Evolutionary conservation across 2,329 filamentous ascomycete species (phyloP).

Genomic region (Teratosphaeriaceae sp.): DNA sequence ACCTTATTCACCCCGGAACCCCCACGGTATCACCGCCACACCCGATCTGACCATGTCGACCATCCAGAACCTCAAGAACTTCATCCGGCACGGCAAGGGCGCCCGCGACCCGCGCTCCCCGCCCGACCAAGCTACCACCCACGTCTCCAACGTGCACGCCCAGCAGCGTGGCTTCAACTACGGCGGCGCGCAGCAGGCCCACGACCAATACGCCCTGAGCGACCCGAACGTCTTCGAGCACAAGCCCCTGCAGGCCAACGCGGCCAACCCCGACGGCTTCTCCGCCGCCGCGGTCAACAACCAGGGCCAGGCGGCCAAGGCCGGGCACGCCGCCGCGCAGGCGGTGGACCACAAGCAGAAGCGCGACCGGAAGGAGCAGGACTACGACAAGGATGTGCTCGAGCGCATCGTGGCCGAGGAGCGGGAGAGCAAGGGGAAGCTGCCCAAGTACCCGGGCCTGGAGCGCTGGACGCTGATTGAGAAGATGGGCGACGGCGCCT

Average conservation of each 20-base stretch:
- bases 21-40: not conserved
- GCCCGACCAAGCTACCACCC: slow-evolving; percentile 56
- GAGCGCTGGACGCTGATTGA: slow-evolving; percentile 81
- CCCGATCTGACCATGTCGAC: slow-evolving; percentile 49
- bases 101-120: slow-evolving; percentile 60
- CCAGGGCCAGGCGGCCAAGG: slow-evolving; percentile 61
- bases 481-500: slow-evolving; percentile 98
- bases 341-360: slow-evolving; percentile 58
- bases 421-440: slow-evolving; percentile 74
- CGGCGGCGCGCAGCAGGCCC: slow-evolving; percentile 33
- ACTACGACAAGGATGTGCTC: slow-evolving; percentile 59
- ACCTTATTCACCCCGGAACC: too few species aligned
- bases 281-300: slow-evolving; percentile 57
- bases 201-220: slow-evolving; percentile 43
- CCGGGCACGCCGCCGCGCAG: slow-evolving; percentile 58
- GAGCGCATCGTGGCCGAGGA: slow-evolving; percentile 88
- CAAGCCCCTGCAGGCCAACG: slow-evolving; percentile 44
- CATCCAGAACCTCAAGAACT: slow-evolving; percentile 96
- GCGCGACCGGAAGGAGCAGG: slow-evolving; percentile 39
- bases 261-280: slow-evolving; percentile 46
- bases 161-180: slow-evolving; percentile 49
- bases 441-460: slow-evolving; percentile 77
- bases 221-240: slow-evolving; percentile 57
- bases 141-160: slow-evolving; percentile 58
- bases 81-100: slow-evolving; percentile 97